A percentile compares a stretch with the other conserved stretches of the same genome.
phyloP scores from a whole-genome alignment of 2,329 filamentous ascomycete genomes.

The Penicillium sp. region DNA sequence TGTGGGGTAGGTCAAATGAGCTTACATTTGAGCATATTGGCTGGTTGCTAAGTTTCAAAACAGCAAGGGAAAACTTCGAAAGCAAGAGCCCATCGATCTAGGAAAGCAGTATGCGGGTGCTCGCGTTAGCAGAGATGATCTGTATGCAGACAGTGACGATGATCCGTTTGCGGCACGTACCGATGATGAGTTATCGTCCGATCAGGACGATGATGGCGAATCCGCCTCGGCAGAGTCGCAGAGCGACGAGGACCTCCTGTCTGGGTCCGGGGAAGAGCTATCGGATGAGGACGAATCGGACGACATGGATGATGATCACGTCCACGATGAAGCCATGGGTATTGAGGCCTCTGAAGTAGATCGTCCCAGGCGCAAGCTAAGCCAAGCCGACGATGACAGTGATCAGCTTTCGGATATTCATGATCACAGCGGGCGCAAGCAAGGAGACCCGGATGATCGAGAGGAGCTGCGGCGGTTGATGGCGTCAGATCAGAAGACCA shows the following conservation, averaged over 20 bases:
- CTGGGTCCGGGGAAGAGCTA: conserved; percentile 25
- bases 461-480: conserved; percentile 70
- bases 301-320: conserved; percentile 11
- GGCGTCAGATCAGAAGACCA: conserved; percentile 67
- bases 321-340: background rate
- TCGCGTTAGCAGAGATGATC: conserved; percentile 69
- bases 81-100: conserved; percentile 68
- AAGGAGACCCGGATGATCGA: conserved; percentile 44
- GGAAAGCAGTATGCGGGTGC: conserved; percentile 81
- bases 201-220: conserved; percentile 26
- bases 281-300: conserved; percentile 32
- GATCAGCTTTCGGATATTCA: conserved; percentile 22
- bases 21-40: conserved; percentile 5
- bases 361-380: background rate
- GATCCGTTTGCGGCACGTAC: conserved; percentile 47
- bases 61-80: conserved; percentile 80
- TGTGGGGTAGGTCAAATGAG: conserved; percentile 62
- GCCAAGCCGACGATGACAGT: too few relatives aligned
- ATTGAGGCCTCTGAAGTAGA: too few relatives aligned
- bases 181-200: conserved; percentile 38
- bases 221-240: conserved; percentile 5
- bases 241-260: conserved; percentile 2
- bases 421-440: background rate
- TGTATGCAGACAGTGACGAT: conserved; percentile 61
- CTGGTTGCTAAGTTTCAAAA: conserved; percentile 18